A percentile compares a stretch with the other conserved stretches of the same genome.
These are phyloP conservation scores for Groenewaldozyma salmanticensis DNA, from an alignment of 805 yeast genomes.

Conservation along the genomic window DNA sequence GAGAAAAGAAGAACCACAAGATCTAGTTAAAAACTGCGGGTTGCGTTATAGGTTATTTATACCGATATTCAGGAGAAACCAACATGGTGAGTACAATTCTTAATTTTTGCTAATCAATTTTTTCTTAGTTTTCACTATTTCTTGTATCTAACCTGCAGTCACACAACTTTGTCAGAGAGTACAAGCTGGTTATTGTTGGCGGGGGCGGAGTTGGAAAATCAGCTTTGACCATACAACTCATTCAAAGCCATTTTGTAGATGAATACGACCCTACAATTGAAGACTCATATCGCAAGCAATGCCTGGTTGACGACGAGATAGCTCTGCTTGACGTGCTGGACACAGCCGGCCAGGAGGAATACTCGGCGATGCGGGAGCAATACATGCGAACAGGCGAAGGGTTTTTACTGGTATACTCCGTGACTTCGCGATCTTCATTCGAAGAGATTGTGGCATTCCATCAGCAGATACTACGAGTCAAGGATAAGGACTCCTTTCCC, in stretches of 20 bases:
- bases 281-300: constrained; percentile 62
- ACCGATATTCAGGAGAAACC: no score
- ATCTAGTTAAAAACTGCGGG: no score
- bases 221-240: constrained; percentile 88
- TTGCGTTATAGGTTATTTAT: no score
- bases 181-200: constrained; percentile 91
- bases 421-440: constrained; percentile 71
- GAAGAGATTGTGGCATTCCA: constrained; percentile 76
- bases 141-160: constrained; percentile 1
- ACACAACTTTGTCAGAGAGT: constrained; percentile 41
- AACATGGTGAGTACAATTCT: no score
- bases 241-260: constrained; percentile 91
- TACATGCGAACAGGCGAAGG: constrained; percentile 97
- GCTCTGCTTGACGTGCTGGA: constrained; percentile 81
- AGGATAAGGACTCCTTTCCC: constrained; percentile 41
- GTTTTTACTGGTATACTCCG: constrained; percentile 75
- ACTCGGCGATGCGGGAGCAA: constrained; percentile 86
- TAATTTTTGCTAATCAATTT: no score
- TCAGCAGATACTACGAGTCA: constrained; percentile 70
- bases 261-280: constrained; percentile 98
- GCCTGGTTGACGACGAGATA: constrained; percentile 70
- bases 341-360: constrained; percentile 98
- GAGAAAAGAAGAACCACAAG: no score
- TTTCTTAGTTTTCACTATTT: neutral
- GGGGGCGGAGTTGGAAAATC: constrained; percentile 99